These are phyloP conservation scores for Aphanomyces cochlioides DNA, from an alignment of 352 stramenopile genomes.

Conservation along the genomic window DNA sequence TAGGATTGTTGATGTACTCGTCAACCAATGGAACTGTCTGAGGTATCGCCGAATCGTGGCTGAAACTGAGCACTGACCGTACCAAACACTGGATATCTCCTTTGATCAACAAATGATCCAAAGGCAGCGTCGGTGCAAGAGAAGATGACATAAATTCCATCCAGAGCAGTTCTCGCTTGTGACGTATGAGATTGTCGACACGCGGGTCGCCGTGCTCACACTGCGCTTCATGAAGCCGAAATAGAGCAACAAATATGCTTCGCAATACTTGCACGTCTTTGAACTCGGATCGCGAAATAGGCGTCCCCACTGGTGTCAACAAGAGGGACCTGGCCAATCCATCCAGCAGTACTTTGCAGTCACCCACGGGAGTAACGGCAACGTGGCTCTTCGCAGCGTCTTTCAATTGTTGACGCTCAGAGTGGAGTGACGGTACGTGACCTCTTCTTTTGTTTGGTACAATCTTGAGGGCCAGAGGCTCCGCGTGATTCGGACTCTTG, in stretches of 20 bases:
- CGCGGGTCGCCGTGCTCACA: not conserved
- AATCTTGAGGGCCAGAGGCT: not conserved
- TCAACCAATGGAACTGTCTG: not conserved
- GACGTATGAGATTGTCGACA: not conserved
- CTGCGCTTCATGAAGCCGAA: not conserved
- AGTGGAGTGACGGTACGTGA: not conserved
- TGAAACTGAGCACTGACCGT: not conserved
- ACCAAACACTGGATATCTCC: not conserved
- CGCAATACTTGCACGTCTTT: not conserved
- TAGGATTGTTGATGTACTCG: not conserved
- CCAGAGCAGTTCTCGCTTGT: not conserved
- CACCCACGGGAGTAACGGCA: not conserved
- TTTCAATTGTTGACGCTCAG: not conserved
- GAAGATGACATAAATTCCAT: not conserved
- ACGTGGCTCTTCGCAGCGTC: not conserved
- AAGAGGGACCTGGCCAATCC: not conserved
- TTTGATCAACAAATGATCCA: not conserved
- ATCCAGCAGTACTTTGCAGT: not conserved
- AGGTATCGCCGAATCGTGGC: not conserved
- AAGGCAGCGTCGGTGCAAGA: not conserved
- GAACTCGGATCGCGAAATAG: conserved; percentile 1
- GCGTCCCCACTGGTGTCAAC: not conserved
- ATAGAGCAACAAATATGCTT: conserved; percentile 3
- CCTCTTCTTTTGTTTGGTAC: conserved; percentile 2
- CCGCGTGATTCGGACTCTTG: not conserved